Conservation (phyloP, 2,329 filamentous ascomycete species). For the Apiospora koreana region DNA sequence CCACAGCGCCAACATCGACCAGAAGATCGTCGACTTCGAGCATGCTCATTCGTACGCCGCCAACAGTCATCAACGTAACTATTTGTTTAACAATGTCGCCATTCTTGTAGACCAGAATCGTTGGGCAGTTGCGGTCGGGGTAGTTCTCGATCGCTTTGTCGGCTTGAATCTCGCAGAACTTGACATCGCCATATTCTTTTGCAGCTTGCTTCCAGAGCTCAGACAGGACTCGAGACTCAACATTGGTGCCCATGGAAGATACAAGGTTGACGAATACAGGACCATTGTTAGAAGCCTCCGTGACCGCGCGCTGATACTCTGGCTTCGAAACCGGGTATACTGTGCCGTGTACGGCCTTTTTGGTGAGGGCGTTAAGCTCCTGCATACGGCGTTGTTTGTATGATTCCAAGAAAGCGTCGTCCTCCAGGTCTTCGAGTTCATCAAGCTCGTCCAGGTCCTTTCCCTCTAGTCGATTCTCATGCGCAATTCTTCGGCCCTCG, state of each 20-base stretch:
- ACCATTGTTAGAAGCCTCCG: constrained; percentile 76
- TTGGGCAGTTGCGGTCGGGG: constrained; percentile 92
- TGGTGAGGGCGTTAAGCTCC: constrained; percentile 74
- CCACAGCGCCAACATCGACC: constrained; percentile 78
- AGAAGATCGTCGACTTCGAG: constrained; percentile 79
- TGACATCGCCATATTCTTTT: constrained; percentile 85
- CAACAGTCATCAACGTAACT: constrained; percentile 81
- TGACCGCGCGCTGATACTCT: constrained; percentile 89
- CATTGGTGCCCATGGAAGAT: constrained; percentile 74
- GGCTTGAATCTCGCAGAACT: constrained; percentile 94
- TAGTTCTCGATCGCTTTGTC: constrained; percentile 96
- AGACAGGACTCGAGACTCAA: constrained; percentile 79
- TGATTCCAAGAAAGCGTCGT: constrained; percentile 84
- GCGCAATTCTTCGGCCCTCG: constrained; percentile 78
- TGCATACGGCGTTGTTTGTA: constrained; percentile 87
- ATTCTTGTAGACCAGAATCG: constrained; percentile 88
- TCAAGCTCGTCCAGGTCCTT: constrained; percentile 94
- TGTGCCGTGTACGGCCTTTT: constrained; percentile 79
- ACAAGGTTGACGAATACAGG: constrained; percentile 79
- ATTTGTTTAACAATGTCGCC: constrained; percentile 90
- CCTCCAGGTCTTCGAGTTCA: constrained; percentile 92
- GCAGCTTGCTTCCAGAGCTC: constrained; percentile 88
- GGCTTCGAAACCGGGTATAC: constrained; percentile 95
- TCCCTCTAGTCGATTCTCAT: constrained; percentile 90
- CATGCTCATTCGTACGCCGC: constrained; percentile 70